A percentile compares a stretch with the other conserved stretches of the same genome.
Conservation (phyloP, 1,284 basidiomycete genomes). For the Cronartium quercuum region DNA sequence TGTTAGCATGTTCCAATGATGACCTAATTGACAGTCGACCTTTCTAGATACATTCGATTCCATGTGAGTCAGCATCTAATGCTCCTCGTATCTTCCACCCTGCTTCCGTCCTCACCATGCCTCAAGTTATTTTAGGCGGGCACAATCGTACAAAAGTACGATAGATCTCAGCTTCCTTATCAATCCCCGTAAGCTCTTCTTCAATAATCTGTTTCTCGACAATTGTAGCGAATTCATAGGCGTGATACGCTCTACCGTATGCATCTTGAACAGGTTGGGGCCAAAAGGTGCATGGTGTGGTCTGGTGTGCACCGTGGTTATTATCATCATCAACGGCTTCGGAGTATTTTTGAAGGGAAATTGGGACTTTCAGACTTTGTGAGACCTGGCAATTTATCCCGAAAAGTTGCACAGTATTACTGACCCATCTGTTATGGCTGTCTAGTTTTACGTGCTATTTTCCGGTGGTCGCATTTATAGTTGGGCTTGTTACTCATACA, state of each 20-base stretch:
- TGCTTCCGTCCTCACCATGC: no score
- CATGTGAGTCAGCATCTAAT: constrained; percentile 31
- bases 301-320: constrained; percentile 23
- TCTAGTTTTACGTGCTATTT: constrained; percentile 33
- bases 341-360: constrained; percentile 30
- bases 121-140: constrained; percentile 62
- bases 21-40: no score
- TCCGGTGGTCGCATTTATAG: constrained; percentile 21
- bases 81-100: no score
- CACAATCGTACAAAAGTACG: constrained; percentile 65
- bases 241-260: background rate
- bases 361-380: constrained; percentile 30
- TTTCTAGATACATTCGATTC: constrained; percentile 37
- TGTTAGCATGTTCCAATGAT: no score
- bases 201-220: background rate
- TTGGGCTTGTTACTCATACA: constrained; percentile 13
- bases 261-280: constrained; percentile 6
- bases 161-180: constrained; percentile 64
- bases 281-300: constrained; percentile 32
- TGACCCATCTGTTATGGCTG: background rate
- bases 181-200: constrained; percentile 49
- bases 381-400: background rate
- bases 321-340: constrained; percentile 33
- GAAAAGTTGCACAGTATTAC: background rate
- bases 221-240: background rate